Evolutionary conservation across 116 monocot genomes (phyloP), one percentile per base, ranked within the genome.

Genomic region (Zostera marina): DNA sequence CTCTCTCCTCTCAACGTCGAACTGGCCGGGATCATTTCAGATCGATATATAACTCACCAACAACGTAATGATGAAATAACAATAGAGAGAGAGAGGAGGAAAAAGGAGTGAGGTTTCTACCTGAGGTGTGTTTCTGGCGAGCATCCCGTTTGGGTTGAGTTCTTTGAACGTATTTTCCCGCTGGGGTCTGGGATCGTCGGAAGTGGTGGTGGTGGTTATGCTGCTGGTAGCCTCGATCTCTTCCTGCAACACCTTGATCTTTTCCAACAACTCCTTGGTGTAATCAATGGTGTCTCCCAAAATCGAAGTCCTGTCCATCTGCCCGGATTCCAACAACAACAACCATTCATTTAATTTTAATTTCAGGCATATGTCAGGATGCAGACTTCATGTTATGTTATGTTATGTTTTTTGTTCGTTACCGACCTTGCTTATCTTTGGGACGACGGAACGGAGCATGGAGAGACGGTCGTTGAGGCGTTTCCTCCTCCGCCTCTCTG

Each of bases 241-340:
- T 11, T 76, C 76, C 52, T 78, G 77, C 72, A 96, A 64, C 14
- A 22, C 45, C 72, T 88, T 88, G 70, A 89, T 96, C 74, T 78
- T 75, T 43, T 96, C 96, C 38, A 88, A 55, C 7, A 96, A 73
- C 85, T 96, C 96, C 75, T 82, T 96, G 89, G 85, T 88, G 81
- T 96, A 96, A 52, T 96, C 96, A 20, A 96, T 96, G 58, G 96
- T 85, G 74, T 96, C 96, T 4, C 85, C 89, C 2, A 96, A 76
- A 20, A 96, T 96, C 1, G 96, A 96, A 16, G 96, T 96, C 49
- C 96, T 75, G 22, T 96, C 96, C 96, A 96, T 96, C 96, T 94
- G 62, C 52, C 17, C 25, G 9, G 49, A 19, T 51, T 17, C 49
- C 9, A 51, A 16, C 49, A 51, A 51, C 9, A 21, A 51, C 2